Base-by-base conservation (phyloP, 495 filamentous ascomycete genomes). In the Gamarada debralockiae region DNA sequence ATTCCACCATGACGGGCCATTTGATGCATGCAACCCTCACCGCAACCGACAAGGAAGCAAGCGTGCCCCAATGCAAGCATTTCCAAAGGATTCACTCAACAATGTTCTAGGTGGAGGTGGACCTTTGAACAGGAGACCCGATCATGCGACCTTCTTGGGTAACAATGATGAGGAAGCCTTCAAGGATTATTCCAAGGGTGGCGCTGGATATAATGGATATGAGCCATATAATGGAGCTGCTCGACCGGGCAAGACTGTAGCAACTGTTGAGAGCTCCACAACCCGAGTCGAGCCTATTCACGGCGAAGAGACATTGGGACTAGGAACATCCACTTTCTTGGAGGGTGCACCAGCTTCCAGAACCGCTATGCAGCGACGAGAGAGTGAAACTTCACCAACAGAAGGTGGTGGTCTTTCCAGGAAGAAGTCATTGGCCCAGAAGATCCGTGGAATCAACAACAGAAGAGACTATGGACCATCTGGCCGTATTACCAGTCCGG, bases 1-100 rank as follows among this genome's bases (percentile, higher is more conserved):
- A 65, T 96, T 99, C 70, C 95, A 99, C 55, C 95, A 99, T 65
- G 95, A 99, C 65, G 95, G 95, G 21, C 95, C 95, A 8, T 99
- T 96, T 61, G 95, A 99, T 71, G 95, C 95, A 14, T 93, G 91
- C 69, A 97, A 97, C 60, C 92, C 95, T 5, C 86, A 93, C 67
- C 87, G 95, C 53, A 99, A 99, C 66, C 83, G 89, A 43, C 89
- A 87, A 61, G 88, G 86, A 46, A 79, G 85, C 55, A 80, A 84
- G 50, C 83, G 87, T 24, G 90, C 93, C 12, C 95, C 95, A 2
- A 96, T 99, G 89, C 85, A 97, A 65, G 95, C 95, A 5, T 99
- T 97, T 70, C 90, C 95, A 17, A 84, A 87, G 55, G 89, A 84
- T 57, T 96, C 90, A 9, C 76, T 84, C 50, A 99, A 99, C 72